phyloP scores from a whole-genome alignment of 2,329 filamentous ascomycete genomes.

The Talaromyces sp. region DNA sequence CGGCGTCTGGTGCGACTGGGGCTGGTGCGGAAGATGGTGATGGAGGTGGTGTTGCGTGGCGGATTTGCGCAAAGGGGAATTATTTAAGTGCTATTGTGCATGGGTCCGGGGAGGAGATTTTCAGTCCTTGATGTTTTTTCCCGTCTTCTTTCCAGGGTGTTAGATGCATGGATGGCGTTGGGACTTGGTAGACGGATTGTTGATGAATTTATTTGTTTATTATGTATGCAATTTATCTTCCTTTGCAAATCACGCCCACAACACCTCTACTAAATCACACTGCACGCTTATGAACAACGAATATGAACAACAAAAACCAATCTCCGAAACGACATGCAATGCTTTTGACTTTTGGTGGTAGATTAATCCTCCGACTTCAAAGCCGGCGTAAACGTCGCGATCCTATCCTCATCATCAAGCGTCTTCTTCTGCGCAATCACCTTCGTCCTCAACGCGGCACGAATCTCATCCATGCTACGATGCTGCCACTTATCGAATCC shows the following conservation, averaged over 20 bases:
- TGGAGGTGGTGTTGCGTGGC: constrained; percentile 36
- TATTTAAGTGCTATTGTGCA: constrained; percentile 36
- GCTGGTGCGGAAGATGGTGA: constrained; percentile 15
- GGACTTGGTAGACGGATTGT: background rate
- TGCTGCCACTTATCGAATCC: constrained; percentile 52
- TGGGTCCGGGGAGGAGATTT: constrained; percentile 37
- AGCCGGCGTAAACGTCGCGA: background rate
- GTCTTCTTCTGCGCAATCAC: constrained; percentile 28
- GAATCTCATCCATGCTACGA: constrained; percentile 50
- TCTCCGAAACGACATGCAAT: background rate
- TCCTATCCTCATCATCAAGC: background rate
- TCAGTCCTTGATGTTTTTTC: constrained; percentile 22
- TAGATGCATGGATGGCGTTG: constrained; percentile 4
- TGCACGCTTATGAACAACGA: background rate
- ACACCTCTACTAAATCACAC: constrained; percentile 12
- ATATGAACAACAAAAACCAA: background rate
- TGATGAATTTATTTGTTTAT: background rate
- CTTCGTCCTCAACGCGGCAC: constrained; percentile 42
- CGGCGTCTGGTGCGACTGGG: background rate
- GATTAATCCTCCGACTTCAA: background rate
- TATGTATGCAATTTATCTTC: background rate
- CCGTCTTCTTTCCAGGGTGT: background rate
- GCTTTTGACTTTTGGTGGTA: background rate
- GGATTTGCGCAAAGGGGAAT: constrained; percentile 40
- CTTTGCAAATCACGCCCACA: constrained; percentile 1